A percentile compares a stretch with the other conserved stretches of the same genome.
These are phyloP conservation scores for Acer campestre DNA, from an alignment of 345 rosid genomes.

Conservation along the genomic window DNA sequence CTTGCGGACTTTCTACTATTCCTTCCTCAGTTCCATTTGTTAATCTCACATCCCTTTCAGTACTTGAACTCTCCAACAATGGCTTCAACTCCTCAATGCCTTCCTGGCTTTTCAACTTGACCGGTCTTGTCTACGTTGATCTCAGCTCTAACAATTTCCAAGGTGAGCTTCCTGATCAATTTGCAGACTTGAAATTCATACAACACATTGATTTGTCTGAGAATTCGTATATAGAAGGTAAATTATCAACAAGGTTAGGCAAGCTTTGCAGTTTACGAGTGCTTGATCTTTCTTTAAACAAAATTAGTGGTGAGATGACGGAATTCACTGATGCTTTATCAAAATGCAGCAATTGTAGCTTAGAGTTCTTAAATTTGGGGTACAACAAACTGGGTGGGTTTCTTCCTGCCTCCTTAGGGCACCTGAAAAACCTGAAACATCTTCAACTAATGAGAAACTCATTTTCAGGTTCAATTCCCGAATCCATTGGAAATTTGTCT, in stretches of 20 bases:
- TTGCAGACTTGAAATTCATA: not conserved
- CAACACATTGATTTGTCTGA: constrained; percentile 13
- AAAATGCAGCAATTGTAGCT: constrained; percentile 19
- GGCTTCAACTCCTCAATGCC: constrained; percentile 27
- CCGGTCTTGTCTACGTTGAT: constrained; percentile 21
- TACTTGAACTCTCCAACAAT: constrained; percentile 35
- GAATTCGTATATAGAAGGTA: not conserved
- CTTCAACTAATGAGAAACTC: constrained; percentile 5
- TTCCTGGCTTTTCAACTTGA: constrained; percentile 25
- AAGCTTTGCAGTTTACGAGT: constrained; percentile 15
- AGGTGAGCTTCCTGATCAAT: constrained; percentile 9
- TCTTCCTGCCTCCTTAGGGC: constrained; percentile 1
- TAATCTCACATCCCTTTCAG: constrained; percentile 30
- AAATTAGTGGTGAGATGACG: constrained; percentile 5
- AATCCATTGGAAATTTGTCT: constrained; percentile 23
- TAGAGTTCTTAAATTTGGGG: constrained; percentile 23
- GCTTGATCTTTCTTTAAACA: constrained; percentile 20
- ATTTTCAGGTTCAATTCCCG: constrained; percentile 25
- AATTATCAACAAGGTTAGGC: not conserved
- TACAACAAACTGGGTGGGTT: constrained; percentile 19
- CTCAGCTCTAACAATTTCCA: constrained; percentile 14
- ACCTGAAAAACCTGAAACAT: constrained; percentile 10
- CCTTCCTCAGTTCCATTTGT: constrained; percentile 3
- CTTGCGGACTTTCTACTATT: no score
- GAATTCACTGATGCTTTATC: constrained; percentile 12